phyloP scores from a whole-genome alignment of 352 stramenopile genomes.

The Hyaloperonospora arabidopsidis region DNA sequence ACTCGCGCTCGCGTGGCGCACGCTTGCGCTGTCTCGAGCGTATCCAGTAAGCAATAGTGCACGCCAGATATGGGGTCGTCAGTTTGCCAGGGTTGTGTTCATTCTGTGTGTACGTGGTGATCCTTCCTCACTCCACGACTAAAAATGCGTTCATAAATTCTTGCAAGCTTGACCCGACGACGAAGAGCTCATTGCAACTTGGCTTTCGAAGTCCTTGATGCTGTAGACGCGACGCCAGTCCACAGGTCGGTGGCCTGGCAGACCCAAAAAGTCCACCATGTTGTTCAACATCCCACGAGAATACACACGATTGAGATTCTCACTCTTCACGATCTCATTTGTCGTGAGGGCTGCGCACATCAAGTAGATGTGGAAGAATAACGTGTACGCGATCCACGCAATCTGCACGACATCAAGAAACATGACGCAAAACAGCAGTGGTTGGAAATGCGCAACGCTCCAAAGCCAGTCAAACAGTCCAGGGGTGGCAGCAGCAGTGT shows the following conservation, averaged over 20 bases:
- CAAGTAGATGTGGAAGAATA: conserved; percentile 62
- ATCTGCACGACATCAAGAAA: conserved; percentile 51
- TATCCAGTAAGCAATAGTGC: conserved; percentile 23
- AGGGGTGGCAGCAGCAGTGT: conserved; percentile 3
- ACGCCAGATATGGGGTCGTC: neutral
- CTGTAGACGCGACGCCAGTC: conserved; percentile 55
- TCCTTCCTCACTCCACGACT: neutral
- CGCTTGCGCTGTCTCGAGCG: conserved; percentile 69
- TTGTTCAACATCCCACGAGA: conserved; percentile 53
- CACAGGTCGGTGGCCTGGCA: conserved; percentile 28
- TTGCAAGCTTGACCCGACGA: conserved; percentile 19
- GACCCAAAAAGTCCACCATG: conserved; percentile 50
- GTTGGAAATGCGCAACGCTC: conserved; percentile 57
- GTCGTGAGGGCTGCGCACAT: conserved; percentile 54
- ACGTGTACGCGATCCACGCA: conserved; percentile 66
- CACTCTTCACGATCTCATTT: conserved; percentile 71
- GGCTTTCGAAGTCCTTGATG: conserved; percentile 41
- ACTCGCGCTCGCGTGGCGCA: conserved; percentile 61
- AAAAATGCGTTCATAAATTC: conserved; percentile 12
- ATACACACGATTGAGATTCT: conserved; percentile 46
- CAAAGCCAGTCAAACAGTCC: conserved; percentile 32
- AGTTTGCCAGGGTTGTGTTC: neutral
- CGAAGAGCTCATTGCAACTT: conserved; percentile 9
- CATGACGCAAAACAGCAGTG: conserved; percentile 44
- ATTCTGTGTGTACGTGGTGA: neutral